phyloP scores from a whole-genome alignment of 1,139 yeast genomes.

The Pichia sp. region DNA sequence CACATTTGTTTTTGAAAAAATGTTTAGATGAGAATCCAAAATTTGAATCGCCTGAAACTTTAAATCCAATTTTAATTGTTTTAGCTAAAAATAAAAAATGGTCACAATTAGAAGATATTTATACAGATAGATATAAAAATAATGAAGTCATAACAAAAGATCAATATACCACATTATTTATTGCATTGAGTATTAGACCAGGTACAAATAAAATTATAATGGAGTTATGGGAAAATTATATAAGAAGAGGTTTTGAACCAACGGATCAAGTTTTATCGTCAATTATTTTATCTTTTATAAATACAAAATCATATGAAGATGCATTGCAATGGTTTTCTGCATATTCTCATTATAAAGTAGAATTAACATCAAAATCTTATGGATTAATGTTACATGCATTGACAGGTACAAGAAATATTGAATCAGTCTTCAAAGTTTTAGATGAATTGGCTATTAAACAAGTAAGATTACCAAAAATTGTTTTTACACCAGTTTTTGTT shows the following conservation, averaged over 20 bases:
- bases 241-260: conserved; percentile 44
- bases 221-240: conserved; percentile 41
- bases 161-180: conserved; percentile 62
- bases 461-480: conserved; percentile 19
- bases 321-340: conserved; percentile 40
- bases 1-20: conserved; percentile 28
- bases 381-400: conserved; percentile 37
- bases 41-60: conserved; percentile 22
- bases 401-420: conserved; percentile 35
- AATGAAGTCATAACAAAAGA: conserved; percentile 49
- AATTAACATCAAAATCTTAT: conserved; percentile 36
- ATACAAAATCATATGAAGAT: conserved; percentile 39
- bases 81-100: conserved; percentile 53
- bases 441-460: conserved; percentile 28
- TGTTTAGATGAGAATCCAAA: conserved; percentile 18
- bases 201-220: conserved; percentile 54
- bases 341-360: conserved; percentile 33
- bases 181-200: conserved; percentile 46
- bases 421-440: conserved; percentile 38
- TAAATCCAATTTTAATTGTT: conserved; percentile 41
- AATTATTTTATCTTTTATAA: conserved; percentile 42
- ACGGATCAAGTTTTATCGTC: conserved; percentile 42
- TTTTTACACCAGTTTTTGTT: conserved; percentile 29
- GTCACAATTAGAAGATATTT: conserved; percentile 52
- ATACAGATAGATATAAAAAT: conserved; percentile 54